Conservation (phyloP, 345 rosid species). For the Zanthoxylum bungeanum region DNA sequence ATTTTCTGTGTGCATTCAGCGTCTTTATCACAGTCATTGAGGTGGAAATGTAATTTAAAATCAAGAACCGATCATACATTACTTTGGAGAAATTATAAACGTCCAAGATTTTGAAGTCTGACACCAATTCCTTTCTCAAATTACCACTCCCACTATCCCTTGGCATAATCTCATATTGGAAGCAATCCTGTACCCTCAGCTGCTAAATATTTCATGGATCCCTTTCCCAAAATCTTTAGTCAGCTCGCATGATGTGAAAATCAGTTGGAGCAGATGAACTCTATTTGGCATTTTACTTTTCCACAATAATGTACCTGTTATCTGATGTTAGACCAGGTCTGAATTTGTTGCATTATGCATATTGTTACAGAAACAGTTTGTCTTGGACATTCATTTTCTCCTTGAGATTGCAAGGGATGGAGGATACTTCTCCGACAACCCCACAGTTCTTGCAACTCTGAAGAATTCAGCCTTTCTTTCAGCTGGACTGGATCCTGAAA, state of each 20-base stretch:
- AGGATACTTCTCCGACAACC: slow-evolving; percentile 41
- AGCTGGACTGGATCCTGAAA: slow-evolving; percentile 42
- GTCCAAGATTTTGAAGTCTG: neutral
- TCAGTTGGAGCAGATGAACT: neutral
- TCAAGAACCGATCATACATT: neutral
- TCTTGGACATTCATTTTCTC: slow-evolving; percentile 49
- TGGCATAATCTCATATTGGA: neutral
- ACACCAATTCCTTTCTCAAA: neutral
- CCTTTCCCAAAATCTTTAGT: neutral
- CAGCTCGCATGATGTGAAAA: neutral
- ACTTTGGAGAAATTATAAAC: neutral
- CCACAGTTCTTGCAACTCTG: slow-evolving; percentile 31
- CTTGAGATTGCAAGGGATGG: slow-evolving; percentile 35
- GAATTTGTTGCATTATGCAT: slow-evolving; percentile 5
- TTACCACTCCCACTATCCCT: neutral
- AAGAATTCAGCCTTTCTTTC: slow-evolving; percentile 37
- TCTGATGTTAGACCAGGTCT: slow-evolving; percentile 7
- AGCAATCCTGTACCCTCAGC: neutral
- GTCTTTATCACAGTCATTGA: neutral
- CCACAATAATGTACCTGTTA: neutral
- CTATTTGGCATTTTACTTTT: neutral
- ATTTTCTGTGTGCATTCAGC: neutral
- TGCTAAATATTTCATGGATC: neutral
- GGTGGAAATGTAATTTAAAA: neutral
- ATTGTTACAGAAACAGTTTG: slow-evolving; percentile 33